phyloP scores from a whole-genome alignment of 768 basidiomycete genomes.

The Naematelia encephala region DNA sequence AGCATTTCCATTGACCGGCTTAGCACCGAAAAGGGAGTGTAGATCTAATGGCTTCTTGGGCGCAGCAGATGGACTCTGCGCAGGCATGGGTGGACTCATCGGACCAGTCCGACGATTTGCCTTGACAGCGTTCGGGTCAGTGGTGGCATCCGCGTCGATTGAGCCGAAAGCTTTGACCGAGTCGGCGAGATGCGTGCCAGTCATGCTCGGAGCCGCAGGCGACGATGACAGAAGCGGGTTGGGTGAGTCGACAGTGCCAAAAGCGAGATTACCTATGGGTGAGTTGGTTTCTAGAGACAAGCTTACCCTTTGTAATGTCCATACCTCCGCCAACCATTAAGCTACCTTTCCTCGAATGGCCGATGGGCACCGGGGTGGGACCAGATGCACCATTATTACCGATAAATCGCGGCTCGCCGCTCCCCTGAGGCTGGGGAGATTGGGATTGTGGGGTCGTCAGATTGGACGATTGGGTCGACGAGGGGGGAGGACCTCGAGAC shows the following conservation, averaged over 20 bases:
- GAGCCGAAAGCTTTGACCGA: slow-evolving; percentile 79
- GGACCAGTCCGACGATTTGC: slow-evolving; percentile 17
- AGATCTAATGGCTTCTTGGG: slow-evolving; percentile 53
- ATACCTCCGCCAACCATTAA: slow-evolving; percentile 64
- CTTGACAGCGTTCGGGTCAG: slow-evolving; percentile 37
- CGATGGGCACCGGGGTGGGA: slow-evolving; percentile 18
- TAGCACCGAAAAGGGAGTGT: slow-evolving; percentile 52
- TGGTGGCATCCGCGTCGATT: slow-evolving; percentile 55
- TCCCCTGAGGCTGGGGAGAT: background rate
- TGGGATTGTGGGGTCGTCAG: slow-evolving; percentile 14
- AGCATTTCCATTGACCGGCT: slow-evolving; percentile 14
- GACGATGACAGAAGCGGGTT: slow-evolving; percentile 75
- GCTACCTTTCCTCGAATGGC: slow-evolving; percentile 75
- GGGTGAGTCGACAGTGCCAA: slow-evolving; percentile 85
- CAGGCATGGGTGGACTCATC: slow-evolving; percentile 5
- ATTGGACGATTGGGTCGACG: slow-evolving; percentile 63
- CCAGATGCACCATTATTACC: slow-evolving; percentile 13
- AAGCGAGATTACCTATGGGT: slow-evolving; percentile 61
- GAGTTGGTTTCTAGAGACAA: background rate
- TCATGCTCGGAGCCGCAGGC: slow-evolving; percentile 64
- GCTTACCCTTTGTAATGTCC: slow-evolving; percentile 67
- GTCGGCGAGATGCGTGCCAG: slow-evolving; percentile 58
- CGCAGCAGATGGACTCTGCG: slow-evolving; percentile 9
- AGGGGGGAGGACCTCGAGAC: slow-evolving; percentile 76
- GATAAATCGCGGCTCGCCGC: slow-evolving; percentile 11